Evolutionary conservation across 1,284 basidiomycete species (phyloP).

Genomic region (Malassezia obtusa): DNA sequence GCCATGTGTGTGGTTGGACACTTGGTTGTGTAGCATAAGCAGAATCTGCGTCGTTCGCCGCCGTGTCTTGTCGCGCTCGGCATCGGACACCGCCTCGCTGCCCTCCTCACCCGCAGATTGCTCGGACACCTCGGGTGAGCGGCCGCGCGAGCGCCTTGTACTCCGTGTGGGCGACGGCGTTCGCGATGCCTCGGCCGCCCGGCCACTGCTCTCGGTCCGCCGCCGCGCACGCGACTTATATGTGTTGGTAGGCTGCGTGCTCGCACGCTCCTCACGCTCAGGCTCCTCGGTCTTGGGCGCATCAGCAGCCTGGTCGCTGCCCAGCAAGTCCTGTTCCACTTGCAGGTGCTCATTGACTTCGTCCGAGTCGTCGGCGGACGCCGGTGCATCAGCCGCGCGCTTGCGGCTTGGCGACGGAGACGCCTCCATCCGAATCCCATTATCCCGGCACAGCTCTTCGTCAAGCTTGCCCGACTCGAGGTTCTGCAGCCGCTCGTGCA

Average conservation of each 20-base stretch:
- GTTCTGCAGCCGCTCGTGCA: not conserved
- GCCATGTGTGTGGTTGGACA: constrained; percentile 42
- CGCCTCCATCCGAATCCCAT: not conserved
- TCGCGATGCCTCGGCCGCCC: not conserved
- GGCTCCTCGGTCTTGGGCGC: not conserved
- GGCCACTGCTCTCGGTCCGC: not conserved
- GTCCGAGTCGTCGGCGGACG: constrained; percentile 2
- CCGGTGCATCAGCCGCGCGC: not conserved
- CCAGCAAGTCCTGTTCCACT: constrained; percentile 17
- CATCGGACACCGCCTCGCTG: constrained; percentile 15
- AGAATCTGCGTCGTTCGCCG: constrained; percentile 36
- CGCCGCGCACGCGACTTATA: constrained; percentile 8
- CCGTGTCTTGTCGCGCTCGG: constrained; percentile 24
- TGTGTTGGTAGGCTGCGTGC: not conserved
- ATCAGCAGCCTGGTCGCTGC: not conserved
- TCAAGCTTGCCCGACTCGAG: not conserved
- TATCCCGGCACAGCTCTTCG: not conserved
- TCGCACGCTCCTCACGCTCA: not conserved
- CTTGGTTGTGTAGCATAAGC: constrained; percentile 37
- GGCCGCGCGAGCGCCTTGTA: not conserved
- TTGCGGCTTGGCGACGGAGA: not conserved
- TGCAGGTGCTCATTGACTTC: constrained; percentile 7
- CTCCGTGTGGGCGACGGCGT: not conserved
- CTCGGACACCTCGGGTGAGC: not conserved
- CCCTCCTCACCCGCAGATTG: constrained; percentile 14